Base-by-base conservation (phyloP, 2,329 filamentous ascomycete genomes). In the Biscogniauxia sp. region DNA sequence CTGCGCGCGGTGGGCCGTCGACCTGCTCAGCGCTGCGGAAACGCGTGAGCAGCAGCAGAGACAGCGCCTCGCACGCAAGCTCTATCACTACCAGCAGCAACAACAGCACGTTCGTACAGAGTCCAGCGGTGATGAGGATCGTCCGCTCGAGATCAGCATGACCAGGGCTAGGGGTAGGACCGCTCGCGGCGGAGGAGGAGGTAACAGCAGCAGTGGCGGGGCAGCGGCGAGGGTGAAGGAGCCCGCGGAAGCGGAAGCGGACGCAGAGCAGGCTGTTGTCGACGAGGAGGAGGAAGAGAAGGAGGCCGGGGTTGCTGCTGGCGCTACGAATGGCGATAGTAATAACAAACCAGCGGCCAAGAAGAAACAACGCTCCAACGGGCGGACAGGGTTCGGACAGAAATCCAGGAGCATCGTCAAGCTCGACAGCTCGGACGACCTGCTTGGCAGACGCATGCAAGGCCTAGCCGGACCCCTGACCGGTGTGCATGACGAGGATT, bases 141-240 rank as follows among this genome's bases (percentile, higher is more conserved):
- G 81, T 20, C 91, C 92, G 3, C 75, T 97, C 9, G 93, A 97
- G 75, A 97, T 97, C 80, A 87, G 84, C 68, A 85, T 88, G 79
- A 84, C 82, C 13, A 79, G 77, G 63, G 69, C 77, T 61, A 75
- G 74, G 41, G 71, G 77, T 9, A 72, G 77, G 8, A 72, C 76
- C 13, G 69, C 70, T 55, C 67, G 63, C 57, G 65, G 68, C 32
- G 64, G 28, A 32, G 28, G 28, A 32, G 28, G 28, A 61, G 55
- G 23, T 23, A 23, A 23, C 45, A 51, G 50, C 51, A 61, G 59
- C 17, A 63, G 50, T 5, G 58, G 54, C 8, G 32, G 55, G 15
- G 25, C 51, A 0, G 32, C 54, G 15, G 25, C 51, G 0, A 62
- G 61, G 54, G 54, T 13, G 23, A 41, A 51, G 9, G 57, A 15